phyloP scores from a whole-genome alignment of 768 basidiomycete genomes.

The Rhodotorula sphaerocarpa region DNA sequence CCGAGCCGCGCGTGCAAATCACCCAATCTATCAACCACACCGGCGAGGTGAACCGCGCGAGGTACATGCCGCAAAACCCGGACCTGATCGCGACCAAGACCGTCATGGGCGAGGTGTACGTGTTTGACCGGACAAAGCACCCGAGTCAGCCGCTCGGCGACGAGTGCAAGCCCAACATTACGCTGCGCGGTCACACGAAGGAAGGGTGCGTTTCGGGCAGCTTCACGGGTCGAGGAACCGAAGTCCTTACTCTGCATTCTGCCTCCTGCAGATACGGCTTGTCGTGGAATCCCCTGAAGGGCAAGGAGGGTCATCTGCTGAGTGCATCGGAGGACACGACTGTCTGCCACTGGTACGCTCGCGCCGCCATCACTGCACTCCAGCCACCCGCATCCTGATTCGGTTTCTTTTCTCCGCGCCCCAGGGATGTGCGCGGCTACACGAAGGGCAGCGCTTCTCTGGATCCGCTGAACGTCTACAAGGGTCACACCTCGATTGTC shows the following conservation, averaged over 20 bases:
- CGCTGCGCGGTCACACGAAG: conserved; percentile 75
- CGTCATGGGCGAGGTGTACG: conserved; percentile 74
- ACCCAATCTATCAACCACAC: conserved; percentile 90
- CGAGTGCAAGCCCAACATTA: conserved; percentile 78
- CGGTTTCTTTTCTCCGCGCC: not conserved
- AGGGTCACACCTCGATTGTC: conserved; percentile 83
- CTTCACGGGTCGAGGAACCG: not conserved
- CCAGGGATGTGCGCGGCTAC: conserved; percentile 87
- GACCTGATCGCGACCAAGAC: conserved; percentile 94
- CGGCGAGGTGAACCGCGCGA: conserved; percentile 91
- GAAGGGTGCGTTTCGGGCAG: conserved; percentile 63
- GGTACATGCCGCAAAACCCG: conserved; percentile 99
- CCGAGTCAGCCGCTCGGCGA: conserved; percentile 78
- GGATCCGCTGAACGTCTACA: conserved; percentile 75
- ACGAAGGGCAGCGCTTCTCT: conserved; percentile 63
- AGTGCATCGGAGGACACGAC: conserved; percentile 94
- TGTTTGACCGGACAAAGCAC: conserved; percentile 98
- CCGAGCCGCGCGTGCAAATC: conserved; percentile 73
- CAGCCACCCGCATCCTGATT: not conserved
- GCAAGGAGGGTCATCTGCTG: conserved; percentile 69
- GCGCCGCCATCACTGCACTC: not conserved
- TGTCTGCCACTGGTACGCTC: conserved; percentile 75
- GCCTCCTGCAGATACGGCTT: conserved; percentile 64
- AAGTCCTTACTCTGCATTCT: not conserved
- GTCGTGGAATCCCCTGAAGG: conserved; percentile 68